phyloP scores from a whole-genome alignment of 2,329 filamentous ascomycete genomes.

The Ophiostoma piceae region DNA sequence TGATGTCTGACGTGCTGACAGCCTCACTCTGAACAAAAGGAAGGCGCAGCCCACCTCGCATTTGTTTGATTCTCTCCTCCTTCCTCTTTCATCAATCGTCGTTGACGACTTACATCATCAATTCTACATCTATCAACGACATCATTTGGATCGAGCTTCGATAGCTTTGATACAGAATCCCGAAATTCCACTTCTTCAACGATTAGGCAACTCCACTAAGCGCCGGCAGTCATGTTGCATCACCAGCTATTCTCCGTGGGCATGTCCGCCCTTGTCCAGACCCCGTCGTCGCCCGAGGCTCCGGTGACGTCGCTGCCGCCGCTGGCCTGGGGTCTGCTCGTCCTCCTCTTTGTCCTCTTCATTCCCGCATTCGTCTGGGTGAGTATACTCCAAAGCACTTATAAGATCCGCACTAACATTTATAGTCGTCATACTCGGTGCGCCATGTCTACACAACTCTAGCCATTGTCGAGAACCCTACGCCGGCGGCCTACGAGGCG shows the following conservation, averaged over 20 bases:
- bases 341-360: constrained; percentile 42
- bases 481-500: constrained; percentile 51
- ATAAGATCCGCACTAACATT: background rate
- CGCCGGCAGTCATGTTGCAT: constrained; percentile 19
- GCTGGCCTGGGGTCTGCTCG: constrained; percentile 39
- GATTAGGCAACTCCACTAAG: background rate
- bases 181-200: background rate
- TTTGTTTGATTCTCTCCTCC: background rate
- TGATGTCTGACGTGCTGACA: background rate
- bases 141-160: too few species aligned
- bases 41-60: background rate
- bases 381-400: constrained; percentile 20
- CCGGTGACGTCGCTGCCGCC: constrained; percentile 18
- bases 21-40: background rate
- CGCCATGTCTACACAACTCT: constrained; percentile 48
- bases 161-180: background rate
- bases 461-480: constrained; percentile 55
- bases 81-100: background rate
- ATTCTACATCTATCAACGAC: too few species aligned
- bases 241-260: constrained; percentile 18
- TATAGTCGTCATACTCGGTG: constrained; percentile 48
- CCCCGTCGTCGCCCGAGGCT: constrained; percentile 21
- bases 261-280: constrained; percentile 25
- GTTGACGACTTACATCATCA: background rate
- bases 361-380: constrained; percentile 43